A percentile compares a stretch with the other conserved stretches of the same genome.
Evolutionary conservation across 2,329 filamentous ascomycete species (phyloP).

Genomic region (Geoglossum cookeanum): DNA sequence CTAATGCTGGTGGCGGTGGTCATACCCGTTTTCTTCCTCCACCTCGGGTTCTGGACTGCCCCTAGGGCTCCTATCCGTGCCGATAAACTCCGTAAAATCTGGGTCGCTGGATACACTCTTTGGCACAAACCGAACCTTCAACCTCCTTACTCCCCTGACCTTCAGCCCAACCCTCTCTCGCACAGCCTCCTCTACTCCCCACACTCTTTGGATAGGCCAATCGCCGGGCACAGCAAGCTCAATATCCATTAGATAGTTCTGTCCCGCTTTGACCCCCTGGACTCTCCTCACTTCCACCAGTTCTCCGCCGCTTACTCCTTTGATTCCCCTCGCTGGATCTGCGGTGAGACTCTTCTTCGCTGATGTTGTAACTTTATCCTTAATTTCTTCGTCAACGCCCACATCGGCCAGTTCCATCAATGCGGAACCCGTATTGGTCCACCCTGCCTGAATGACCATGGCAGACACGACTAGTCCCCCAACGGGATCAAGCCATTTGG

Average conservation of each 20-base stretch:
- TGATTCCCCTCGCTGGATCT: conserved; percentile 9
- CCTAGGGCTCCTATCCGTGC: conserved; percentile 37
- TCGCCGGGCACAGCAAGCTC: conserved; percentile 60
- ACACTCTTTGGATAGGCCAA: conserved; percentile 56
- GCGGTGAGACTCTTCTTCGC: conserved; percentile 38
- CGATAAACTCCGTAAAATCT: conserved; percentile 38
- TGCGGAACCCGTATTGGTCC: conserved; percentile 64
- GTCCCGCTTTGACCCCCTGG: conserved; percentile 83
- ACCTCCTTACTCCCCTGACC: conserved; percentile 65
- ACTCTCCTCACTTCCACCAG: conserved; percentile 56
- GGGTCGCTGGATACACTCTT: conserved; percentile 26
- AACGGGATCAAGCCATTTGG: conserved; percentile 84
- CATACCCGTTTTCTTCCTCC: conserved; percentile 20
- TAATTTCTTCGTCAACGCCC: conserved; percentile 70
- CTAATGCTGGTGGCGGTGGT: conserved; percentile 21
- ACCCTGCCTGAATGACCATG: conserved; percentile 82
- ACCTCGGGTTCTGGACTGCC: conserved; percentile 42
- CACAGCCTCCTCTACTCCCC: conserved; percentile 52
- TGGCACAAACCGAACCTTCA: conserved; percentile 69
- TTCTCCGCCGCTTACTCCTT: conserved; percentile 29
- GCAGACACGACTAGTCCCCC: conserved; percentile 82
- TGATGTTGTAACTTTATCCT: conserved; percentile 48
- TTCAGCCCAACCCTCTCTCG: conserved; percentile 53
- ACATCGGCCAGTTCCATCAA: conserved; percentile 83
- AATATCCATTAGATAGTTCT: conserved; percentile 86